These are phyloP conservation scores for Globisporangium recalcitrans DNA, from an alignment of 352 stramenopile genomes.

Conservation along the genomic window DNA sequence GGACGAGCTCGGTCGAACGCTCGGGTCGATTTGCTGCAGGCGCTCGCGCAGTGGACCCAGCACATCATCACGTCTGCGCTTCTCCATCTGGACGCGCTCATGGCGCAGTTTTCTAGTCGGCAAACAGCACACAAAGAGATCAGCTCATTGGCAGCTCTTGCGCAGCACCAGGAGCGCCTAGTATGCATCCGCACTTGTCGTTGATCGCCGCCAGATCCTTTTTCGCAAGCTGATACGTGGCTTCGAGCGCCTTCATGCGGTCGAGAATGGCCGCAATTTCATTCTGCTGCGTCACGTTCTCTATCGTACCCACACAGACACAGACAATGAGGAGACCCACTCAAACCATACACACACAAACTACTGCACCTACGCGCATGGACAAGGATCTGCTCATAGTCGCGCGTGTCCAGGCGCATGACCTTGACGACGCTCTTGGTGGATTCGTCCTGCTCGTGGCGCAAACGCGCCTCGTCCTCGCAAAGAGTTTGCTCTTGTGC, in stretches of 20 bases:
- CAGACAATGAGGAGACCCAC: background rate
- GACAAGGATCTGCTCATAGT: too few species aligned
- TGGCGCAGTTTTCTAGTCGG: conserved; percentile 45
- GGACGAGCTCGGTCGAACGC: conserved; percentile 5
- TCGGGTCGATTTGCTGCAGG: conserved; percentile 25
- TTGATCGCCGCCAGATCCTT: conserved; percentile 37
- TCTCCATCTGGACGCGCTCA: conserved; percentile 38
- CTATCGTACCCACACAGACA: conserved; percentile 13
- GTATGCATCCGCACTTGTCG: conserved; percentile 40
- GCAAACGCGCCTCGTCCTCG: conserved; percentile 19
- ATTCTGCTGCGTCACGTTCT: conserved; percentile 31
- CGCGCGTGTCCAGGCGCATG: conserved; percentile 41
- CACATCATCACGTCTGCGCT: conserved; percentile 23
- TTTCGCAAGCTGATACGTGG: conserved; percentile 37
- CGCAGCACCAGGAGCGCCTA: background rate
- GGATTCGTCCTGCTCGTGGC: conserved; percentile 24
- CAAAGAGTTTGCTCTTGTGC: conserved; percentile 9
- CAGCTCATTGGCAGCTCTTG: background rate
- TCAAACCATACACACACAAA: too few species aligned
- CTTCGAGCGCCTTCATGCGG: conserved; percentile 32
- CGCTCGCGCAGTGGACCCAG: conserved; percentile 22
- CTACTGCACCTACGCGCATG: conserved; percentile 28
- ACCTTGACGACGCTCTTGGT: conserved; percentile 50
- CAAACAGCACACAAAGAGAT: background rate
- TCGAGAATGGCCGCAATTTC: conserved; percentile 28